phyloP scores from a whole-genome alignment of 495 filamentous ascomycete species.

The Daldinia bambusicola region DNA sequence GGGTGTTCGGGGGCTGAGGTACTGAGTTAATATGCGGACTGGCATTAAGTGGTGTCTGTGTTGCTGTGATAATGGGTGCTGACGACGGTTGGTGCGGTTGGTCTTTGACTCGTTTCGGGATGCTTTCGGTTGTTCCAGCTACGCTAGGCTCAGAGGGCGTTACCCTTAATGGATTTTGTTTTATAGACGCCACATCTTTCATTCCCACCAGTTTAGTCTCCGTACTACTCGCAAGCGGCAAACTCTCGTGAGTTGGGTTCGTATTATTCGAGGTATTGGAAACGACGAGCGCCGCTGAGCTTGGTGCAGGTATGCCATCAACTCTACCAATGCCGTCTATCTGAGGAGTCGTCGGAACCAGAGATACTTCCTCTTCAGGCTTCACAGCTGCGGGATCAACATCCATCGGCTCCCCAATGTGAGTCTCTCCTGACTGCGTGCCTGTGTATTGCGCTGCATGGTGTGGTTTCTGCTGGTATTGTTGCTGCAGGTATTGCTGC shows the following conservation, averaged over 20 bases:
- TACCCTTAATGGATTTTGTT: constrained; percentile 26
- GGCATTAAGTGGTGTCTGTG: constrained; percentile 10
- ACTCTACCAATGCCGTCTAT: constrained; percentile 16
- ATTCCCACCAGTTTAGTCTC: constrained; percentile 47
- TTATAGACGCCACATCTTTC: constrained; percentile 30
- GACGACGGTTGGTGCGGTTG: constrained; percentile 56
- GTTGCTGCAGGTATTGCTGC: constrained; percentile 22
- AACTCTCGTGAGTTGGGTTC: constrained; percentile 63
- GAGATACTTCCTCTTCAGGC: constrained; percentile 11
- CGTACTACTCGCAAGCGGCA: constrained; percentile 50
- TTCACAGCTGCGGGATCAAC: constrained; percentile 33
- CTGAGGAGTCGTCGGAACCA: constrained; percentile 20
- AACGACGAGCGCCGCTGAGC: constrained; percentile 51
- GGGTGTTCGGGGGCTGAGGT: no score
- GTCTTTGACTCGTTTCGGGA: constrained; percentile 50
- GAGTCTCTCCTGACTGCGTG: constrained; percentile 30
- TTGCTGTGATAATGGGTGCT: constrained; percentile 45
- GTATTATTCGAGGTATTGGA: constrained; percentile 62
- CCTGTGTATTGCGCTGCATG: neutral
- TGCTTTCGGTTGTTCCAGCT: constrained; percentile 37
- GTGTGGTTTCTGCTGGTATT: constrained; percentile 7
- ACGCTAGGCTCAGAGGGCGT: constrained; percentile 16
- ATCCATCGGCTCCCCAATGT: constrained; percentile 43
- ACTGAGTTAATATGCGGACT: neutral
- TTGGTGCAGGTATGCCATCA: constrained; percentile 57